A percentile compares a stretch with the other conserved stretches of the same genome.
phyloP scores from a whole-genome alignment of 192 early-diverging fungal species.

The Coemansia sp. region DNA sequence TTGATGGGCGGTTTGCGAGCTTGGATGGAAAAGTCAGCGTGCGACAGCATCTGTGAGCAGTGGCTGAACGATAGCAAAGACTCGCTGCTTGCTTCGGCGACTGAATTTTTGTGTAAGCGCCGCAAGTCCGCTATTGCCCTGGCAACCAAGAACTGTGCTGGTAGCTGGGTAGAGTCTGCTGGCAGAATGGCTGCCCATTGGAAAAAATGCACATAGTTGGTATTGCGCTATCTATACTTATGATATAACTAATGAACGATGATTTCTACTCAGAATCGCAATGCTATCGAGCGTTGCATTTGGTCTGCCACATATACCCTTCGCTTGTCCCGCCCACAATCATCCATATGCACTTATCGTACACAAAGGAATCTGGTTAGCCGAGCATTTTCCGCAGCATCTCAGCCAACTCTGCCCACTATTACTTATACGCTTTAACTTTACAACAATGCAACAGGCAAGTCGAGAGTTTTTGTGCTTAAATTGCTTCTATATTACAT shows the following conservation, averaged over 20 bases:
- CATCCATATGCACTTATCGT: not conserved
- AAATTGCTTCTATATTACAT: too few relatives aligned
- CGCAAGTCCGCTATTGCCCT: conserved; percentile 22
- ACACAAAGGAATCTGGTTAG: not conserved
- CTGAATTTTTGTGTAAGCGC: conserved; percentile 9
- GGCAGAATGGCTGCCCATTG: conserved; percentile 36
- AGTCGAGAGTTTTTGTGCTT: too few relatives aligned
- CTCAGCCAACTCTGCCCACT: not conserved
- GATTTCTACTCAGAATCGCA: too few relatives aligned
- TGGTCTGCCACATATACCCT: too few relatives aligned
- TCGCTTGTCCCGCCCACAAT: not conserved
- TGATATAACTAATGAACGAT: not conserved
- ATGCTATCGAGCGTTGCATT: too few relatives aligned
- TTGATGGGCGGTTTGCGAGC: conserved; percentile 15
- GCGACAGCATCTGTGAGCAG: conserved; percentile 19
- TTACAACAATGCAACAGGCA: not conserved
- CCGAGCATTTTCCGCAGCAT: not conserved
- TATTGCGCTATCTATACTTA: not conserved
- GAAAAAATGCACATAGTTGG: conserved; percentile 25
- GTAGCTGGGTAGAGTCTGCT: conserved; percentile 42
- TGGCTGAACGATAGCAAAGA: conserved; percentile 18
- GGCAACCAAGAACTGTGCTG: conserved; percentile 27
- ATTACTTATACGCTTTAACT: too few relatives aligned
- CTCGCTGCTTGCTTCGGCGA: not conserved
- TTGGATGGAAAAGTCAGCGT: conserved; percentile 22